phyloP scores from a whole-genome alignment of 441 rosid genomes.

The Euphorbia celastroides region DNA sequence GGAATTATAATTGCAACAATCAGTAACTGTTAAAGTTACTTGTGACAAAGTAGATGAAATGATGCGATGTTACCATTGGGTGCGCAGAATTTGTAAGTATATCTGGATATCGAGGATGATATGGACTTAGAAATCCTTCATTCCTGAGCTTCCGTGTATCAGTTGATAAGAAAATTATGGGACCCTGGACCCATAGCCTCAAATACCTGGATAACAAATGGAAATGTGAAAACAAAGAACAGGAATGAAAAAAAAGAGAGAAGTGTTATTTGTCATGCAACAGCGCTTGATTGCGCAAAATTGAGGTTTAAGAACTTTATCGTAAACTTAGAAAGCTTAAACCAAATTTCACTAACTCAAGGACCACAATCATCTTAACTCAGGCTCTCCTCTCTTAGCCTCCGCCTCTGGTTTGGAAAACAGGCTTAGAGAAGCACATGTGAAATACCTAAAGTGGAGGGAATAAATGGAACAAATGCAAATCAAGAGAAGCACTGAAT shows the following conservation, averaged over 20 bases:
- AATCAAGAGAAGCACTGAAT: no score
- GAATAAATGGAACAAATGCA: no score
- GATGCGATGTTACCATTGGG: slow-evolving; percentile 65
- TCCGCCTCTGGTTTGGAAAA: no score
- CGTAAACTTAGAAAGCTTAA: no score
- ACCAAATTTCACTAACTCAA: no score
- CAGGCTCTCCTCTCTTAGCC: no score
- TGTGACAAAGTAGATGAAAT: background rate
- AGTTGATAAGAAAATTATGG: slow-evolving; percentile 89
- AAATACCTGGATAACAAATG: slow-evolving; percentile 58
- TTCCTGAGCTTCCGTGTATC: slow-evolving; percentile 98
- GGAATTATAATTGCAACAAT: background rate
- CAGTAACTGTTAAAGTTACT: background rate
- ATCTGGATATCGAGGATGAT: slow-evolving; percentile 99
- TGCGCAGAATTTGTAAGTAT: slow-evolving; percentile 99
- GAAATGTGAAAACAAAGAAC: background rate
- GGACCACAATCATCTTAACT: no score
- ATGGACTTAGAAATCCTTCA: slow-evolving; percentile 98
- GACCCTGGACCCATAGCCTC: slow-evolving; percentile 99
- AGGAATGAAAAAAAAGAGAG: background rate
- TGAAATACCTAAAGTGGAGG: no score
- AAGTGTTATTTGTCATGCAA: no score
- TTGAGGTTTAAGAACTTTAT: no score
- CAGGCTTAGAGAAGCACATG: no score
- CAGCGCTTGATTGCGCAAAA: no score